phyloP scores from a whole-genome alignment of 805 yeast genomes.

The Candida suzukii region DNA sequence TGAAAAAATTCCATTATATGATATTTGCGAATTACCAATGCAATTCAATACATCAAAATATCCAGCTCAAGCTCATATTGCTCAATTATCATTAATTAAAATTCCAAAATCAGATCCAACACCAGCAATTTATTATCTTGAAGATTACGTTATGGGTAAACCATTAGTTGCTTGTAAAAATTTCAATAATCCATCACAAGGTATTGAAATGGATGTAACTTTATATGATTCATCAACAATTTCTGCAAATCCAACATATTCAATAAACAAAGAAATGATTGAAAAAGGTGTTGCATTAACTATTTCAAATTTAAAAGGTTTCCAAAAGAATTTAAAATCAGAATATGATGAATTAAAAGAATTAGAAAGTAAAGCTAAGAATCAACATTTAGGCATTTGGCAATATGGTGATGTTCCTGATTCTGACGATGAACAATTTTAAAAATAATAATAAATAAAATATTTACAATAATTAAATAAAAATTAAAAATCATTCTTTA shows the following conservation, averaged over 20 bases:
- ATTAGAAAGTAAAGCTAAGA: constrained; percentile 43
- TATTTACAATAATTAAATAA: too few species aligned
- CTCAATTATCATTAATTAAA: constrained; percentile 43
- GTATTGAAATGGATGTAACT: constrained; percentile 42
- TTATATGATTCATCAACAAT: constrained; percentile 53
- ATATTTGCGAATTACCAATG: constrained; percentile 47
- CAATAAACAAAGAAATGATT: constrained; percentile 55
- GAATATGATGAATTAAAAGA: constrained; percentile 33
- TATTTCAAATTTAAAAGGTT: constrained; percentile 26
- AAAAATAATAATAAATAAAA: background rate
- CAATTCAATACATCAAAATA: constrained; percentile 32
- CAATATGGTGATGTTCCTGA: constrained; percentile 66
- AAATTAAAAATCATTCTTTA: too few species aligned
- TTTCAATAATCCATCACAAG: constrained; percentile 28
- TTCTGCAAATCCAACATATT: constrained; percentile 44
- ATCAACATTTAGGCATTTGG: constrained; percentile 59
- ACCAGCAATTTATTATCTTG: constrained; percentile 48
- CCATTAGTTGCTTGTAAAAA: constrained; percentile 49
- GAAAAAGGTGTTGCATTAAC: constrained; percentile 56
- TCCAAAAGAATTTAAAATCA: constrained; percentile 20
- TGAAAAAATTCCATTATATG: constrained; percentile 35
- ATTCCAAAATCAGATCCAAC: constrained; percentile 51
- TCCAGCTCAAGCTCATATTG: constrained; percentile 52
- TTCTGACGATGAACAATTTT: constrained; percentile 33
- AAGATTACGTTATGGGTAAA: constrained; percentile 43